A percentile compares a stretch with the other conserved stretches of the same genome.
Evolutionary conservation across 2,329 filamentous ascomycete genomes (phyloP).

Genomic region (Plenodomus tracheiphilus): DNA sequence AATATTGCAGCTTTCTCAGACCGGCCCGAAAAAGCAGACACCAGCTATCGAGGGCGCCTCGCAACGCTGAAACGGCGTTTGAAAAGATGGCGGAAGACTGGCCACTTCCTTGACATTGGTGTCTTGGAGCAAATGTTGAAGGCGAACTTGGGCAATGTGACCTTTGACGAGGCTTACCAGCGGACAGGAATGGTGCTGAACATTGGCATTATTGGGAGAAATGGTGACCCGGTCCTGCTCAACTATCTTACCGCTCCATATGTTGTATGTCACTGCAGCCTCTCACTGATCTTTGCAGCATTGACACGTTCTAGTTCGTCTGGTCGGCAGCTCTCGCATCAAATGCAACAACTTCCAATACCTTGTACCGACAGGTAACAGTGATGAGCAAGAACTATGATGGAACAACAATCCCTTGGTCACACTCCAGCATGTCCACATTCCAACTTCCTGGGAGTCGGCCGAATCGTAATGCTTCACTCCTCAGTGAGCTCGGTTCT

Average conservation of each 20-base stretch:
- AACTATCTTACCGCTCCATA: conserved; percentile 94
- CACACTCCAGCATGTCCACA: conserved; percentile 24
- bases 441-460: background rate
- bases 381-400: conserved; percentile 78
- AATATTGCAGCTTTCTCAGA: conserved; percentile 77
- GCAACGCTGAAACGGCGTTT: conserved; percentile 68
- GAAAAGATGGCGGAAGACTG: conserved; percentile 70
- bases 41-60: conserved; percentile 45
- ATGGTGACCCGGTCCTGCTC: conserved; percentile 75
- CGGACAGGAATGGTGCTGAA: conserved; percentile 86
- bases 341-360: conserved; percentile 68
- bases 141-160: conserved; percentile 83
- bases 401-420: conserved; percentile 75
- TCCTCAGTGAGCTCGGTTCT: conserved; percentile 73
- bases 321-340: conserved; percentile 79
- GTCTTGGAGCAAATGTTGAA: conserved; percentile 83
- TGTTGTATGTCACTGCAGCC: conserved; percentile 64
- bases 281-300: background rate
- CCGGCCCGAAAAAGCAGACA: conserved; percentile 27
- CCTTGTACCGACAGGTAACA: conserved; percentile 67
- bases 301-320: conserved; percentile 61
- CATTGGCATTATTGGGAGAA: conserved; percentile 82
- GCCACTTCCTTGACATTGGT: conserved; percentile 80
- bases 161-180: conserved; percentile 89
- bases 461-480: conserved; percentile 35